Conservation (phyloP, 305 asterid species). For the Solanum hybrid region DNA sequence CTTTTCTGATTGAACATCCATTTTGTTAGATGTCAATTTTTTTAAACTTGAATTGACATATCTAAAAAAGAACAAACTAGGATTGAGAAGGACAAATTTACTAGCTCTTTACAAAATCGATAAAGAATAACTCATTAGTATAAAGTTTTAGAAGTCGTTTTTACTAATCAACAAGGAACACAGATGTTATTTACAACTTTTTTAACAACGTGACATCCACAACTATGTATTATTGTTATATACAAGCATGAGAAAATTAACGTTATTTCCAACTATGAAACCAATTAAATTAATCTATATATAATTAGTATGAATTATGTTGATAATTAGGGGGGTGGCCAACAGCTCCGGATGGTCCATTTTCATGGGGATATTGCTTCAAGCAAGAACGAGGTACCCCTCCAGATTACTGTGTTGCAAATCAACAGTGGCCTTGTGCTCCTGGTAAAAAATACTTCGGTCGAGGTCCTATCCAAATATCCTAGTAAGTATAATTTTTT, state of each 20-base stretch:
- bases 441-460: conserved; percentile 11
- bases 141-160: too few relatives aligned
- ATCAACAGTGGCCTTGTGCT: conserved; percentile 10
- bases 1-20: background rate
- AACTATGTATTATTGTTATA: too few relatives aligned
- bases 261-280: too few relatives aligned
- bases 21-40: too few relatives aligned
- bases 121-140: too few relatives aligned
- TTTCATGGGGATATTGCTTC: conserved; percentile 19
- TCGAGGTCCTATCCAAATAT: conserved; percentile 18
- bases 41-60: too few relatives aligned
- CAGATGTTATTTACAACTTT: background rate
- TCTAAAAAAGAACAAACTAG: too few relatives aligned
- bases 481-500: conserved; percentile 6
- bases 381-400: background rate
- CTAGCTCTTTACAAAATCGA: background rate
- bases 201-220: background rate
- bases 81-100: too few relatives aligned
- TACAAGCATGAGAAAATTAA: too few relatives aligned
- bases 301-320: background rate
- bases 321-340: conserved; percentile 12
- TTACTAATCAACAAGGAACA: background rate
- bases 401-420: background rate
- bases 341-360: conserved; percentile 13
- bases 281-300: too few relatives aligned